Base-by-base conservation (phyloP, 2,329 filamentous ascomycete species). In the Apiospora aurea region DNA sequence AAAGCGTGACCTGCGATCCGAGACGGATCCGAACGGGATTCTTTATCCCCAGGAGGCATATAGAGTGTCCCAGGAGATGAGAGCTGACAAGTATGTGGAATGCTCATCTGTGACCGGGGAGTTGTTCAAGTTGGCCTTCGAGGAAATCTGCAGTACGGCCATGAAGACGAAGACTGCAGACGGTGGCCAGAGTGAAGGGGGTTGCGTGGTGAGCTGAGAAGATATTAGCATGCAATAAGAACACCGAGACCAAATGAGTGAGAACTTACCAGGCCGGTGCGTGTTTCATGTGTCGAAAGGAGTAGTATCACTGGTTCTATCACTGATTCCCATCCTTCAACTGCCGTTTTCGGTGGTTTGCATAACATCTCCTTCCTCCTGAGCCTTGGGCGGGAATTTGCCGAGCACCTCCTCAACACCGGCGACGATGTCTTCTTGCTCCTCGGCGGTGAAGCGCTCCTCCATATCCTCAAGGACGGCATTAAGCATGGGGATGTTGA, bases 381-480 rank as follows among this genome's bases (percentile, higher is more conserved):
- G 79, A 0, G 78, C 76, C 61, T 77, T 73, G 70, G 80, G 73
- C 71, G 81, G 81, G 77, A 89, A 86, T 75, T 85, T 77, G 73
- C 91, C 91, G 2, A 93, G 84, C 5, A 91, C 85, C 70, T 89
- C 85, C 68, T 82, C 82, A 75, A 93, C 85, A 73, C 89, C 85
- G 67, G 82, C 80, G 72, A 92, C 82, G 67, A 93, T 89, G 72
- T 87, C 85, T 72, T 86, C 81, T 75, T 91, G 90, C 80, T 91
- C 84, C 66, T 90, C 87, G 26, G 88, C 86, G 66, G 80, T 84
- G 78, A 92, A 91, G 10, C 91, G 87, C 47, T 85, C 84, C 71
- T 88, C 85, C 83, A 92, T 88, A 75, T 93, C 90, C 80, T 93
- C 90, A 46, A 93, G 84, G 69, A 92, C 84, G 21, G 88, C 88